Evolutionary conservation across 2,329 filamentous ascomycete genomes (phyloP), one percentile per base, ranked within the genome.

Genomic region (Paecilomyces variotii): DNA sequence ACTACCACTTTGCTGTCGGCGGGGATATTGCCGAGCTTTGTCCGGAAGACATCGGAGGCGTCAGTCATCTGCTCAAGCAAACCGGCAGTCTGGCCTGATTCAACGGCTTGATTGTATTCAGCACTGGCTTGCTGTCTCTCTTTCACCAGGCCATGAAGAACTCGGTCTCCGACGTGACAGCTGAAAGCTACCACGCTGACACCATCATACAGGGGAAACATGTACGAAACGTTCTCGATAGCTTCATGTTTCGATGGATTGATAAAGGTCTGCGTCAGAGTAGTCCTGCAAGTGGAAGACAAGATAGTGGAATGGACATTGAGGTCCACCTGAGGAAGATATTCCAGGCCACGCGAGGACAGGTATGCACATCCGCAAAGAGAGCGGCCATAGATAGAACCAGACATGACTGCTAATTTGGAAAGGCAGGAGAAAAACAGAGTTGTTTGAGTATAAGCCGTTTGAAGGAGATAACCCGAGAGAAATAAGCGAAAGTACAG

Each of bases 181-280:
- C 78, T 81, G 62, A 91, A 91, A 2, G 77, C 80, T 6, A 87
- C 85, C 0, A 91, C 84, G 5, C 84, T 87, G 14, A 89, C 85
- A 9, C 88, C 87, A 66, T 90, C 86, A 62, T 87, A 89, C 0
- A 91, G 77, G 0, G 88, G 88, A 61, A 91, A 91, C 0, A 80
- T 80, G 68, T 91, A 91, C 12, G 78, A 77, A 14, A 85, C 79
- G 66, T 89, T 76, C 7, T 76, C 67, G 60, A 86, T 80, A 2
- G 67, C 67, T 9, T 74, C 68, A 1, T 70, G 65, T 1, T 65
- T 55, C 1, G 78, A 77, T 0, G 84, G 79, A 62, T 89, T 90
- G 64, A 78, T 70, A 63, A 88, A 91, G 0, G 76, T 85, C 69
- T 90, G 82, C 1, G 74, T 79, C 6, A 85, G 72, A 1, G 68